These are phyloP conservation scores for Sorghum bicolor DNA, from an alignment of 176 grass and related monocot species.

Conservation along the genomic window DNA sequence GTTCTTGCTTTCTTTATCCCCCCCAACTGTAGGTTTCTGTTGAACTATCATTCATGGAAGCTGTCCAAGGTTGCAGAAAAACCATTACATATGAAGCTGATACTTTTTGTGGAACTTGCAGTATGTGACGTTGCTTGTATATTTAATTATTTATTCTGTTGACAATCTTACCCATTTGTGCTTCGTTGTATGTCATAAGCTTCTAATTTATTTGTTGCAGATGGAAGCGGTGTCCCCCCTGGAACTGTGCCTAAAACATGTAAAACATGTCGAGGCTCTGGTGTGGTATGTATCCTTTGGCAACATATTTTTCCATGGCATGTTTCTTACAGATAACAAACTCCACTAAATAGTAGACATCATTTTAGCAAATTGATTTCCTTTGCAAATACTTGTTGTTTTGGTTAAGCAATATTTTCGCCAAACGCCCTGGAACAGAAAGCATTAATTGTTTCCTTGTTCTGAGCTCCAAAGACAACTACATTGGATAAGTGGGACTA, in stretches of 20 bases:
- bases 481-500: not conserved
- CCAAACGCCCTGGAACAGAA: not conserved
- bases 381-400: not conserved
- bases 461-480: not conserved
- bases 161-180: not conserved
- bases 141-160: not conserved
- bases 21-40: slow-evolving; percentile 60
- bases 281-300: slow-evolving; percentile 56
- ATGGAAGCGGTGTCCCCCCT: slow-evolving; percentile 88
- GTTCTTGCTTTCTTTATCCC: slow-evolving; percentile 20
- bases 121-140: slow-evolving; percentile 50
- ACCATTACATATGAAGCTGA: slow-evolving; percentile 72
- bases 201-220: slow-evolving; percentile 45
- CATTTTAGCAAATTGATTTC: not conserved
- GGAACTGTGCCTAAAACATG: slow-evolving; percentile 94
- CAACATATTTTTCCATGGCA: slow-evolving; percentile 13
- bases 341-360: not conserved
- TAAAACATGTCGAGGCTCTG: slow-evolving; percentile 82
- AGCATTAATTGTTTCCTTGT: not conserved
- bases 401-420: not conserved
- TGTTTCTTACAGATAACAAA: not conserved
- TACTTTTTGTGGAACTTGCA: slow-evolving; percentile 81
- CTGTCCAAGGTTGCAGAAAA: slow-evolving; percentile 94
- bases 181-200: slow-evolving; percentile 6
- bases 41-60: slow-evolving; percentile 96